Conservation (phyloP, 495 filamentous ascomycete species). For the Aspergillus cristatus region DNA sequence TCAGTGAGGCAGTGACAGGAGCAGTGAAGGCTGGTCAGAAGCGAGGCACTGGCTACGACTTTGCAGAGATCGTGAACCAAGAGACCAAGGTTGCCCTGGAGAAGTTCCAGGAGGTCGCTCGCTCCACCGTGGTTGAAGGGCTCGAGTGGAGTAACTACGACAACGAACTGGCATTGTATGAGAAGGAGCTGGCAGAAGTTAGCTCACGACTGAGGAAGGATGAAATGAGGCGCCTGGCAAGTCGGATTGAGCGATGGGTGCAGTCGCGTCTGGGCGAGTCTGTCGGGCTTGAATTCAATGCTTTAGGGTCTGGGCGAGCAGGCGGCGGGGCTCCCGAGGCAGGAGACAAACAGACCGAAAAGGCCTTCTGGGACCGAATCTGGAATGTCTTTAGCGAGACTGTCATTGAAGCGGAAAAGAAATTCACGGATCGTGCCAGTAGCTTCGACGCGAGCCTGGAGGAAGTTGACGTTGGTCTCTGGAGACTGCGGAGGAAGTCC, state of each 20-base stretch:
- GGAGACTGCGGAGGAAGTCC: slow-evolving; percentile 83
- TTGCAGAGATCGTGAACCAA: slow-evolving; percentile 81
- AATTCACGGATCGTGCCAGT: slow-evolving; percentile 78
- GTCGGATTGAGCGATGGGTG: slow-evolving; percentile 86
- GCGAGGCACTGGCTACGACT: slow-evolving; percentile 80
- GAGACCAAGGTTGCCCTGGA: slow-evolving; percentile 69
- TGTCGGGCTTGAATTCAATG: slow-evolving; percentile 89
- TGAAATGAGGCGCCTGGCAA: slow-evolving; percentile 89
- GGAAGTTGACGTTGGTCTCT: slow-evolving; percentile 88
- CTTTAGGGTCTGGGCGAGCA: slow-evolving; percentile 74
- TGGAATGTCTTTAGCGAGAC: slow-evolving; percentile 80
- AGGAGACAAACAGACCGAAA: slow-evolving; percentile 67
- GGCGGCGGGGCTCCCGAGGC: slow-evolving; percentile 70
- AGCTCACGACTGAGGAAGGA: slow-evolving; percentile 75
- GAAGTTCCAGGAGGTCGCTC: slow-evolving; percentile 68
- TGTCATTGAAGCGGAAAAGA: slow-evolving; percentile 74
- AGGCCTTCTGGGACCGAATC: slow-evolving; percentile 90
- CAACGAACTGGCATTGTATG: slow-evolving; percentile 49
- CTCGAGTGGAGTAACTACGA: slow-evolving; percentile 71
- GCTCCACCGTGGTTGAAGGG: slow-evolving; percentile 62
- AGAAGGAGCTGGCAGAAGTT: slow-evolving; percentile 81
- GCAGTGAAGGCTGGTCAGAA: slow-evolving; percentile 88
- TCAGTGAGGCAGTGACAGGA: slow-evolving; percentile 74
- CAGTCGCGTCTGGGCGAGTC: slow-evolving; percentile 76
- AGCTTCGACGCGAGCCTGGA: slow-evolving; percentile 89